phyloP scores from a whole-genome alignment of 2,329 filamentous ascomycete species.

The Fusarium pilosicola region DNA sequence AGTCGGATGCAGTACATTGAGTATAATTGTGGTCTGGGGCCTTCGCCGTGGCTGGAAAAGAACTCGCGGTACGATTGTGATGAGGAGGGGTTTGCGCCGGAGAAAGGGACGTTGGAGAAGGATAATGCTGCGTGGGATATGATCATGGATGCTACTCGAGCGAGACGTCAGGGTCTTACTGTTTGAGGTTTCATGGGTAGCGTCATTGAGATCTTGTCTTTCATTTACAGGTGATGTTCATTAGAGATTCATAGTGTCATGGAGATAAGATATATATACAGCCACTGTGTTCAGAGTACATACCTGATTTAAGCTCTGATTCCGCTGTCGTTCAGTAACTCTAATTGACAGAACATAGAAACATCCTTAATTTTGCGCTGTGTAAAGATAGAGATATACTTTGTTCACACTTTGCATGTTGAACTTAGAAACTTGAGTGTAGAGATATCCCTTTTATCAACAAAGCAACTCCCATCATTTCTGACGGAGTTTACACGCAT shows the following conservation, averaged over 20 bases:
- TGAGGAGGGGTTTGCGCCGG: background rate
- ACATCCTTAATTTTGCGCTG: accelerated
- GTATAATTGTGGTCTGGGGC: background rate
- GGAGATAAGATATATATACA: background rate
- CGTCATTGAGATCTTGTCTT: accelerated
- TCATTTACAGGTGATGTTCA: accelerated
- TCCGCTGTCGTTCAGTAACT: accelerated
- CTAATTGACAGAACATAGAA: accelerated
- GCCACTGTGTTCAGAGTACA: too few relatives aligned
- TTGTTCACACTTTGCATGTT: accelerated
- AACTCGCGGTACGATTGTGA: accelerated
- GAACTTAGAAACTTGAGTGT: background rate
- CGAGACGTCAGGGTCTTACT: background rate
- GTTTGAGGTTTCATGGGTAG: background rate
- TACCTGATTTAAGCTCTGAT: accelerated
- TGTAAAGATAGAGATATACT: accelerated
- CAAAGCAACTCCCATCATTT: accelerated
- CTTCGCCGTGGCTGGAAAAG: background rate
- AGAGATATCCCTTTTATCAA: background rate
- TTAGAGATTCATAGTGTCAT: accelerated
- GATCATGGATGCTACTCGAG: background rate
- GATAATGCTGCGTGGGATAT: conserved; percentile 9
- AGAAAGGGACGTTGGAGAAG: background rate
- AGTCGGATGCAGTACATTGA: conserved; percentile 10
- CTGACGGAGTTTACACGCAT: too few relatives aligned